Conservation (phyloP, 2,329 filamentous ascomycete genomes). For the Venturia nashicola region DNA sequence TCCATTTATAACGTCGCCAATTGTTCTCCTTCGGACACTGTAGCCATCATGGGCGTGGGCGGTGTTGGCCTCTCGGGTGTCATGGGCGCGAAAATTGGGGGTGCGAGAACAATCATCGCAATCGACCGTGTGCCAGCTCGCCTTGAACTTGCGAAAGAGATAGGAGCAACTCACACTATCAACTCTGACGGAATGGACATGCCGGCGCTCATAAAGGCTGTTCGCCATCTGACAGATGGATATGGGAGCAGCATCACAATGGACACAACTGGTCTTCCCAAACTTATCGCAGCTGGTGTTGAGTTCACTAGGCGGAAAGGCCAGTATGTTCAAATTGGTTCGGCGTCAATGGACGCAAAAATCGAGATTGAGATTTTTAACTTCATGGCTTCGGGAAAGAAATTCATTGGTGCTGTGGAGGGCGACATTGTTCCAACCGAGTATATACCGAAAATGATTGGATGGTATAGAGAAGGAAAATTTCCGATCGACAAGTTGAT, state of each 20-base stretch:
- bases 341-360: slow-evolving; percentile 29
- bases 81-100: slow-evolving; percentile 24
- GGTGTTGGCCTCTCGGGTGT: slow-evolving; percentile 29
- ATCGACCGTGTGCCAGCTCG: slow-evolving; percentile 32
- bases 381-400: slow-evolving; percentile 36
- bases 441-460: slow-evolving; percentile 35
- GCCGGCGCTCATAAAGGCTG: slow-evolving; percentile 21
- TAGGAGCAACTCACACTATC: slow-evolving; percentile 30
- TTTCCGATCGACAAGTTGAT: slow-evolving; percentile 36
- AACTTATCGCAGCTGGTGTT: slow-evolving; percentile 31
- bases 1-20: slow-evolving; percentile 27
- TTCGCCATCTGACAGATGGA: slow-evolving; percentile 24
- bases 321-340: slow-evolving; percentile 39
- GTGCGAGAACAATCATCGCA: slow-evolving; percentile 28
- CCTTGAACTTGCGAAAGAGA: slow-evolving; percentile 29
- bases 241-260: slow-evolving; percentile 33
- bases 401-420: slow-evolving; percentile 36
- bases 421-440: slow-evolving; percentile 30
- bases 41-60: slow-evolving; percentile 29
- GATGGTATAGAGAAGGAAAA: slow-evolving; percentile 35
- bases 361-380: slow-evolving; percentile 30
- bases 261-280: slow-evolving; percentile 37
- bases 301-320: slow-evolving; percentile 33
- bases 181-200: slow-evolving; percentile 1
- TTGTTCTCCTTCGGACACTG: slow-evolving; percentile 15